Conservation (phyloP, 306 rosid genomes). For the Urtica urens region DNA sequence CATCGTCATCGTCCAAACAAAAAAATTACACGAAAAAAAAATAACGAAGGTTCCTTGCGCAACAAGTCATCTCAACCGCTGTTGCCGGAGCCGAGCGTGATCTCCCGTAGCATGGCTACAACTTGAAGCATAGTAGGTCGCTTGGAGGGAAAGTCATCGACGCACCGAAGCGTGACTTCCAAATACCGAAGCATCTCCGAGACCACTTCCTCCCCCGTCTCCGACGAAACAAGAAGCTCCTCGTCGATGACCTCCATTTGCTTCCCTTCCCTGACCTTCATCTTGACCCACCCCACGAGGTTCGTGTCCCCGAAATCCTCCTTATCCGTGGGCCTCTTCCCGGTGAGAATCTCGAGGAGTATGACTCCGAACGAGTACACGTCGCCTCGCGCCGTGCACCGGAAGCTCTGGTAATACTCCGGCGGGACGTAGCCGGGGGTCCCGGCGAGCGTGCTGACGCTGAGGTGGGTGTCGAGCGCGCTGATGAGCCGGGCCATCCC, state of each 20-base stretch:
- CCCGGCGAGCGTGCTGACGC: conserved; percentile 96
- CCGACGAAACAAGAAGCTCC: conserved; percentile 52
- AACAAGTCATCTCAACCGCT: conserved; percentile 68
- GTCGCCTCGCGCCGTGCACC: conserved; percentile 95
- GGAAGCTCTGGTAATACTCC: conserved; percentile 89
- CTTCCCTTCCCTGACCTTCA: conserved; percentile 78
- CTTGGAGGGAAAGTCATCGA: conserved; percentile 77
- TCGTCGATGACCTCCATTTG: conserved; percentile 82
- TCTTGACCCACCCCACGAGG: conserved; percentile 91
- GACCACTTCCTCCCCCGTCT: conserved; percentile 75
- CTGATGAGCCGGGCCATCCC: conserved; percentile 98
- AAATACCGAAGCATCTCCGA: conserved; percentile 79
- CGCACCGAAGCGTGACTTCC: conserved; percentile 64
- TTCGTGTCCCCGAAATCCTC: conserved; percentile 94
- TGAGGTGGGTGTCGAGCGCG: conserved; percentile 90
- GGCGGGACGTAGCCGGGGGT: conserved; percentile 98
- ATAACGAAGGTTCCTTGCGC: too few species aligned
- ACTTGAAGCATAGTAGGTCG: conserved; percentile 96
- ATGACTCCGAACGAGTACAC: conserved; percentile 93
- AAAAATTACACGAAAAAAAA: too few species aligned
- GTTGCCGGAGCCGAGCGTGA: conserved; percentile 74
- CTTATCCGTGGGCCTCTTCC: conserved; percentile 87
- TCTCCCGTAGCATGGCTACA: conserved; percentile 73
- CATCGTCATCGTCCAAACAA: too few species aligned
- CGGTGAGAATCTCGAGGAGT: conserved; percentile 66